Percentiles rank a stretch among this genome's conserved stretches.
phyloP scores from a whole-genome alignment of 1,139 yeast species.

The Meyerozyma carpophila region DNA sequence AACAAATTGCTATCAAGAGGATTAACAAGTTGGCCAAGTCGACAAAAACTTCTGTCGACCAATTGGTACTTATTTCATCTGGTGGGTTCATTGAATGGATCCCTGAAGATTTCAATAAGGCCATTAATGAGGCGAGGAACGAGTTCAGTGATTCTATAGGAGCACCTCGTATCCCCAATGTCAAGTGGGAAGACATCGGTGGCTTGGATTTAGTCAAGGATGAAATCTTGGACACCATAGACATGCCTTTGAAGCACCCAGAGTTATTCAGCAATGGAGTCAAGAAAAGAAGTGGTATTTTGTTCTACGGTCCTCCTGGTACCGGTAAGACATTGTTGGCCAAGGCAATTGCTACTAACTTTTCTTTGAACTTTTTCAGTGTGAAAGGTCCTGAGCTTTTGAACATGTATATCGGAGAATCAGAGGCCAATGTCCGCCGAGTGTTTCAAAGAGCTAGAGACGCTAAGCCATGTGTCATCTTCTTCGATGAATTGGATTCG shows the following conservation, averaged over 20 bases:
- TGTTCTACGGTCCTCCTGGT: slow-evolving; percentile 97
- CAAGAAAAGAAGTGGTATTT: slow-evolving; percentile 88
- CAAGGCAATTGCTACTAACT: slow-evolving; percentile 93
- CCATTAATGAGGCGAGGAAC: slow-evolving; percentile 78
- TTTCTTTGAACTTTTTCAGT: slow-evolving; percentile 87
- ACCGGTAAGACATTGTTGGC: slow-evolving; percentile 95
- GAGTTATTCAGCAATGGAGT: slow-evolving; percentile 82
- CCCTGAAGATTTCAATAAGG: slow-evolving; percentile 62
- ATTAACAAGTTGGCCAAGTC: slow-evolving; percentile 23
- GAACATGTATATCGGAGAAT: slow-evolving; percentile 97
- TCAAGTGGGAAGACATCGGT: slow-evolving; percentile 93
- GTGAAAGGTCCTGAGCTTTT: slow-evolving; percentile 94
- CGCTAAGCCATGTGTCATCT: slow-evolving; percentile 95
- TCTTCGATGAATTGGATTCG: slow-evolving; percentile 94
- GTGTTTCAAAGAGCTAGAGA: slow-evolving; percentile 93
- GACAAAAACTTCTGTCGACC: slow-evolving; percentile 14
- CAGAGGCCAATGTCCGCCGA: slow-evolving; percentile 92
- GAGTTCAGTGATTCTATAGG: slow-evolving; percentile 93
- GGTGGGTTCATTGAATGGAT: slow-evolving; percentile 54
- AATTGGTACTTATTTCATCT: slow-evolving; percentile 30
- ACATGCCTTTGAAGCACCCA: slow-evolving; percentile 91
- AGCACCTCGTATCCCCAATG: slow-evolving; percentile 93
- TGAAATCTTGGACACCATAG: slow-evolving; percentile 91
- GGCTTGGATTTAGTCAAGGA: slow-evolving; percentile 86
- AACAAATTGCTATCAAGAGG: slow-evolving; percentile 51